Evolutionary conservation across 371 early-diverging fungal genomes (phyloP).

Genomic region (Mortierella sp.): DNA sequence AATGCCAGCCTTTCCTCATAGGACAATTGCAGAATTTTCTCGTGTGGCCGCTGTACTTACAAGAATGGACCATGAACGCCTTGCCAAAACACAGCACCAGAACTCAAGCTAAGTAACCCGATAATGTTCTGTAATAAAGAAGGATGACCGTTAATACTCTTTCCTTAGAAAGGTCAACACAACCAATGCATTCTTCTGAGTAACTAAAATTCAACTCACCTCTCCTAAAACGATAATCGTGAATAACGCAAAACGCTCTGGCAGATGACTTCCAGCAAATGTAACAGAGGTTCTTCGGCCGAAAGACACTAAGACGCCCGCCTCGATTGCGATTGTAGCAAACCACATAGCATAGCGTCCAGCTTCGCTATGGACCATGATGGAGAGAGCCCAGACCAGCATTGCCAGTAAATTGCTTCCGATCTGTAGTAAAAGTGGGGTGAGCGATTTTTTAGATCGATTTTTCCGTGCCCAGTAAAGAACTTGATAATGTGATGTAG

Average conservation of each 20-base stretch:
- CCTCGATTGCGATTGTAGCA: slow-evolving; percentile 61
- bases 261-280: slow-evolving; percentile 69
- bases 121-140: slow-evolving; percentile 33
- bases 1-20: background rate
- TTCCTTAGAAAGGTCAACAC: background rate
- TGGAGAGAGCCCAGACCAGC: slow-evolving; percentile 65
- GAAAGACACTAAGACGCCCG: slow-evolving; percentile 59
- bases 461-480: slow-evolving; percentile 60
- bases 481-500: slow-evolving; percentile 16
- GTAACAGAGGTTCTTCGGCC: slow-evolving; percentile 65
- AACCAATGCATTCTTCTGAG: background rate
- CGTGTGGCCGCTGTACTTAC: slow-evolving; percentile 8
- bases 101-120: slow-evolving; percentile 33
- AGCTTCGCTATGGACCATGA: slow-evolving; percentile 55
- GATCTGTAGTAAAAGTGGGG: slow-evolving; percentile 37
- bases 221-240: slow-evolving; percentile 68
- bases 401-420: slow-evolving; percentile 60
- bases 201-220: background rate
- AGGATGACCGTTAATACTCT: background rate
- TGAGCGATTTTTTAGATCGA: slow-evolving; percentile 41
- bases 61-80: slow-evolving; percentile 22
- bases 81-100: slow-evolving; percentile 33
- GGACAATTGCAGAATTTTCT: background rate
- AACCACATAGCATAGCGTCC: slow-evolving; percentile 66
- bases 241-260: slow-evolving; percentile 69